These are phyloP conservation scores for Candida coquimbonensis DNA, from an alignment of 805 yeast species.

Conservation along the genomic window DNA sequence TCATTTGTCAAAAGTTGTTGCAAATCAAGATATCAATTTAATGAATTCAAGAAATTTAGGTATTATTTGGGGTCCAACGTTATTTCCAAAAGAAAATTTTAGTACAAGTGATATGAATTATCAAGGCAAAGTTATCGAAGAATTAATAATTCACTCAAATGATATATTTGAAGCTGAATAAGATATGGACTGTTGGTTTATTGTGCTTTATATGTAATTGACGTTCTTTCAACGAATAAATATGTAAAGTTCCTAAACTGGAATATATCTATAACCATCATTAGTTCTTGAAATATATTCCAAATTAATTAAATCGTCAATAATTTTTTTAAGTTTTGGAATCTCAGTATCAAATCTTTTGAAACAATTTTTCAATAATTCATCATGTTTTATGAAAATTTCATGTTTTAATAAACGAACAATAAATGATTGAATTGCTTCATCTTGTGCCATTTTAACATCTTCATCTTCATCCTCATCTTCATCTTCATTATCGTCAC, in stretches of 20 bases:
- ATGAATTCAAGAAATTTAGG: slow-evolving; percentile 81
- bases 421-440: slow-evolving; percentile 16
- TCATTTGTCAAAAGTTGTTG: slow-evolving; percentile 73
- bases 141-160: slow-evolving; percentile 73
- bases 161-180: slow-evolving; percentile 68
- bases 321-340: slow-evolving; percentile 7
- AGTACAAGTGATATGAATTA: slow-evolving; percentile 68
- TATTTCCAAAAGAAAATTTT: slow-evolving; percentile 61
- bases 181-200: too few species aligned
- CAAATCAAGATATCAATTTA: slow-evolving; percentile 55
- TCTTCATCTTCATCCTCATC: slow-evolving; percentile 2
- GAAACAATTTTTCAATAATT: slow-evolving; percentile 6
- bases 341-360: slow-evolving; percentile 5
- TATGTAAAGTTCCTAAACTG: not conserved
- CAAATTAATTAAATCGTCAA: slow-evolving; percentile 4
- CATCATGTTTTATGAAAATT: slow-evolving; percentile 10
- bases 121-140: slow-evolving; percentile 76
- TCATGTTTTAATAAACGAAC: slow-evolving; percentile 14
- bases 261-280: slow-evolving; percentile 14
- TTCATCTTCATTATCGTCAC: slow-evolving; percentile 2
- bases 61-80: slow-evolving; percentile 92
- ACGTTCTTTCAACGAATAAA: not conserved
- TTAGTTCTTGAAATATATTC: slow-evolving; percentile 4
- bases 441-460: slow-evolving; percentile 4
- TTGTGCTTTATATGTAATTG: too few species aligned